Conservation (phyloP, 129 eudicot genomes). For the Lactuca saligna region DNA sequence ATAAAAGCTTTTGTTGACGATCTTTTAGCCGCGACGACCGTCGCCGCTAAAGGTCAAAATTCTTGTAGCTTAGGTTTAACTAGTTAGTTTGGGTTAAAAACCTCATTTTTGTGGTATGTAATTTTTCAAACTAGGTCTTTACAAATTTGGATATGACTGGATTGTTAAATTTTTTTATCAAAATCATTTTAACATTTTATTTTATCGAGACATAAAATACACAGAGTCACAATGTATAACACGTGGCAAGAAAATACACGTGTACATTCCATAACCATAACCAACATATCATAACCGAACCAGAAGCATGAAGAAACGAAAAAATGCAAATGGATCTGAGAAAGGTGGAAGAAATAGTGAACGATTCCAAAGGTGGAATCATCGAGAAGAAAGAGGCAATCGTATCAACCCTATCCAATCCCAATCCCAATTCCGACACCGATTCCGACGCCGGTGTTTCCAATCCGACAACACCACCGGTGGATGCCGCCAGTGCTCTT, state of each 20-base stretch:
- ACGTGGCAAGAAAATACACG: constrained; percentile 1
- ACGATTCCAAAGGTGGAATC: constrained; percentile 37
- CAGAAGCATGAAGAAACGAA: neutral
- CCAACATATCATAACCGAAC: neutral
- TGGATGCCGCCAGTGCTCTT: constrained; percentile 41
- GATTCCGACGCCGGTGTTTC: neutral
- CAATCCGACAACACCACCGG: constrained; percentile 15
- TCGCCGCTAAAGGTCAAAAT: too few species aligned
- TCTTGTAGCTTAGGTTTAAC: too few species aligned
- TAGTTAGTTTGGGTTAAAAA: too few species aligned
- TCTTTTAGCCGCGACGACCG: too few species aligned
- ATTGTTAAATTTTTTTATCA: too few species aligned
- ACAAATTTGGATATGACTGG: too few species aligned
- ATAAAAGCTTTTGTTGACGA: too few species aligned
- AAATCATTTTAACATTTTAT: too few species aligned
- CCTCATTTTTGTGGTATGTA: too few species aligned
- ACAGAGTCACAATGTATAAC: too few species aligned
- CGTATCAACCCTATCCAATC: constrained; percentile 13
- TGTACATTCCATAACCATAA: constrained; percentile 1
- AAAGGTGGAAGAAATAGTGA: constrained; percentile 39
- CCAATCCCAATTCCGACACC: neutral
- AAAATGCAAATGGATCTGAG: constrained; percentile 34
- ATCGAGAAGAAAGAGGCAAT: constrained; percentile 35
- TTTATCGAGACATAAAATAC: too few species aligned
- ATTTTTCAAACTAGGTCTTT: too few species aligned